These are phyloP conservation scores for Ceratobasidium sp. DNA, from an alignment of 1,284 basidiomycete genomes.

Conservation along the genomic window DNA sequence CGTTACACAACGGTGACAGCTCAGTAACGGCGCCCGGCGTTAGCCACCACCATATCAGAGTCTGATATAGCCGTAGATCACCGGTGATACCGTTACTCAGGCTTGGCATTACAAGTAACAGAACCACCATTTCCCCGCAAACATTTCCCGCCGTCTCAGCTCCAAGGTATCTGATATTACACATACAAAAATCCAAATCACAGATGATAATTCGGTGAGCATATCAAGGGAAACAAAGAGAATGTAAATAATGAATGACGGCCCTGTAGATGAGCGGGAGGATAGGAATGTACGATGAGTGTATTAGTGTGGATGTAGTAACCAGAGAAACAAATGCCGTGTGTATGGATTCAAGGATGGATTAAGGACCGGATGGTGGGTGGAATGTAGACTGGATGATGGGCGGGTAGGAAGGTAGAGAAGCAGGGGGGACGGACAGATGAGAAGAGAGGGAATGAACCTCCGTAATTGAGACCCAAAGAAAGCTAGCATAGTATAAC, in stretches of 20 bases:
- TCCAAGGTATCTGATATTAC: conserved; percentile 35
- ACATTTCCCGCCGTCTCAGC: too few relatives aligned
- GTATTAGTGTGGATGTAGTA: conserved; percentile 33
- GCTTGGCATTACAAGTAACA: too few relatives aligned
- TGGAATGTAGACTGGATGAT: too few relatives aligned
- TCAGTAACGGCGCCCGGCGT: too few relatives aligned
- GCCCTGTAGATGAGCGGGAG: not conserved
- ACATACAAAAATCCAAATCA: conserved; percentile 34
- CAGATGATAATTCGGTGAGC: conserved; percentile 26
- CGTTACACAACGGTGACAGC: too few relatives aligned
- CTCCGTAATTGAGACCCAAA: not conserved
- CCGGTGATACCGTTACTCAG: too few relatives aligned
- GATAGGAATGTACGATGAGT: not conserved
- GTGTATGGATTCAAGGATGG: conserved; percentile 9
- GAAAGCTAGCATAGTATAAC: conserved; percentile 51
- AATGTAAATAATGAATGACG: conserved; percentile 38
- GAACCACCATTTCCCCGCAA: too few relatives aligned
- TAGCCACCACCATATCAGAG: too few relatives aligned
- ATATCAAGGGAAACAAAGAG: conserved; percentile 42
- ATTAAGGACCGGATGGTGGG: not conserved
- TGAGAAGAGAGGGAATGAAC: not conserved
- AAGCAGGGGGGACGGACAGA: not conserved
- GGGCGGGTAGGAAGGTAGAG: not conserved
- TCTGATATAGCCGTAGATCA: too few relatives aligned
- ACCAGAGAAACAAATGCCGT: not conserved